These are phyloP conservation scores for Fusarium pseudocircinatum DNA, from an alignment of 2,329 filamentous ascomycete species.

Conservation along the genomic window DNA sequence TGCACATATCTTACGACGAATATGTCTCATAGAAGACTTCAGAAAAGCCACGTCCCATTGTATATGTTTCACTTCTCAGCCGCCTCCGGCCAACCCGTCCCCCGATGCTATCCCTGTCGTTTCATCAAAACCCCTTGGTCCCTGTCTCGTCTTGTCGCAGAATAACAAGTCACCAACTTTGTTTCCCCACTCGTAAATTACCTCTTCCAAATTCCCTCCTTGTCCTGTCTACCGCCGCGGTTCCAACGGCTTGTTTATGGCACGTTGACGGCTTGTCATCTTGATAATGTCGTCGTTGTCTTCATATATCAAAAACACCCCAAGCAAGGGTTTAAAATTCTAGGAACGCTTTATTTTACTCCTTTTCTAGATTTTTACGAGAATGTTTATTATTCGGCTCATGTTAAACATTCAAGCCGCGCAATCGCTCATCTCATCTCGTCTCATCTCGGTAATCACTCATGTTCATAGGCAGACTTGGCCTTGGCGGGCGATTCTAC, in stretches of 20 bases:
- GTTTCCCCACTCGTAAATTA: conserved; percentile 20
- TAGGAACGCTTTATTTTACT: not conserved
- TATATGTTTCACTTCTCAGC: conserved; percentile 24
- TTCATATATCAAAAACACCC: conserved; percentile 27
- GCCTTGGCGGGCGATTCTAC: conserved; percentile 17
- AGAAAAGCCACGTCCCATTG: not conserved
- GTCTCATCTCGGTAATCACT: conserved; percentile 21
- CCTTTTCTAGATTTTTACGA: not conserved
- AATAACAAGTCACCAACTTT: conserved; percentile 23
- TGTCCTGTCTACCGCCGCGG: not conserved
- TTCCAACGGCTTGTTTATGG: conserved; percentile 1
- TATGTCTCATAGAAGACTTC: not conserved
- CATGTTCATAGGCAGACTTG: conserved; percentile 2
- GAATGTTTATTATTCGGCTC: not conserved
- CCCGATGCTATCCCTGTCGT: conserved; percentile 21
- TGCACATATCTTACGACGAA: not conserved
- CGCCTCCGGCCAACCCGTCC: conserved; percentile 15
- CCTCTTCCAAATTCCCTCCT: not conserved
- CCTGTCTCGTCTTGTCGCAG: conserved; percentile 31
- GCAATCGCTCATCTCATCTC: conserved; percentile 16
- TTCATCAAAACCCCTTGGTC: conserved; percentile 28
- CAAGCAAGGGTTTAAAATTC: conserved; percentile 16
- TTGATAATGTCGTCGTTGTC: not conserved
- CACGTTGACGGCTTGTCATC: conserved; percentile 2
- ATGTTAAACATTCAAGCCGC: conserved; percentile 7